Base-by-base conservation (phyloP, 495 filamentous ascomycete species). In the Penicillium pancosmium region DNA sequence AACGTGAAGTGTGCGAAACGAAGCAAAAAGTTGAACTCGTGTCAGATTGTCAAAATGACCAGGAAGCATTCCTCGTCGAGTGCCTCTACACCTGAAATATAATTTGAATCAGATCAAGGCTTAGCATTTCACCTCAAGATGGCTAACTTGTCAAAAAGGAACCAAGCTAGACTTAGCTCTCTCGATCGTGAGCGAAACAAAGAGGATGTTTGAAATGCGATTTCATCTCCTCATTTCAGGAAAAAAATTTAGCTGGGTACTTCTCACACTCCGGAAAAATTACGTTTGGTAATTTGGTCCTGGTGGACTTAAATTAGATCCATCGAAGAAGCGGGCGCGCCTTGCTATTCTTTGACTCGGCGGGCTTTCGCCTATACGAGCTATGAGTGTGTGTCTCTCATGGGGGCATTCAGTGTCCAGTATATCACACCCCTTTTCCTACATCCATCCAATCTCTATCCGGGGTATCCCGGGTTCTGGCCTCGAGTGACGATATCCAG, bases 391-490 rank as follows among this genome's bases (percentile, higher is more conserved):
- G 21, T 33, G n/a, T 31, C 43, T 18, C 23, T 41, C 10, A 16
- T 18, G n/a, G 13, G 12, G 31, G 13, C 34, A 10, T 18, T 33
- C 3, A 12, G 5, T 31, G 40, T 7, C 18, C 34, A 43, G 16
- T 31, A 21, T 46, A 21, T n/a, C n/a, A 46, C 3, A 38, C 2
- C 41, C 43, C 43, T 8, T 12, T 16, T 3, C 27, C 31, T 5
- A n/a, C 16, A 27, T 27, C 16, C 4, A 49, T 55, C 52, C 38
- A 53, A 41, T 6, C 31, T 54, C 48, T n/a, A 35, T 36, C 53
- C 48, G 25, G 53, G 53, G 19, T 19, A 25, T 19, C 50, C 52
- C 48, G 47, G 58, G 38, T 18, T 15, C 48, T 31, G 47, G 35
- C 33, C 31, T 44, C 52, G 54, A 31, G 36, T 56, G 54, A 50